Evolutionary conservation across 768 basidiomycete genomes (phyloP).

Genomic region (Lentinus tigrinus): DNA sequence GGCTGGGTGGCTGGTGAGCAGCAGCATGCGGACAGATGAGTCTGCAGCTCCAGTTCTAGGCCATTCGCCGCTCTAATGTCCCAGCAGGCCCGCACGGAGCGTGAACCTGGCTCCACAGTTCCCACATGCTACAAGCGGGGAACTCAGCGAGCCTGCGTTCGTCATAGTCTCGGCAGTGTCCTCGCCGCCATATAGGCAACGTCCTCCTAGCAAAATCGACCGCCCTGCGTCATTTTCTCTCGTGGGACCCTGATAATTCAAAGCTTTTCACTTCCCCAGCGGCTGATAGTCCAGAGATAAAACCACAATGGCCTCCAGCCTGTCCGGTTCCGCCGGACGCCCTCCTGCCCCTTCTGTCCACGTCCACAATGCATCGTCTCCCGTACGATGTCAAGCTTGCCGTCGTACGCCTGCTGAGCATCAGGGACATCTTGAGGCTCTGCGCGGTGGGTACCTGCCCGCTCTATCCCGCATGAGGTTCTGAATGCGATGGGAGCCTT

Average conservation of each 20-base stretch:
- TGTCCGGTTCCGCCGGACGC: not conserved
- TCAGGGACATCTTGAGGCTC: constrained; percentile 8
- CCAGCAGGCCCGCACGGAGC: constrained; percentile 8
- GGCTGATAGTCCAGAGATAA: constrained; percentile 17
- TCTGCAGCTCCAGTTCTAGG: constrained; percentile 4
- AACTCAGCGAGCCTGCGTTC: constrained; percentile 1
- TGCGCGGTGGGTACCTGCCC: constrained; percentile 9
- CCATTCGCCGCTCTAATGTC: constrained; percentile 1
- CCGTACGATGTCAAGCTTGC: constrained; percentile 13
- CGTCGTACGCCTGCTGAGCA: constrained; percentile 1
- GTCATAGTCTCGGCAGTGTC: constrained; percentile 17
- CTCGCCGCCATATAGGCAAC: not conserved
- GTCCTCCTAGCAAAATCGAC: not conserved
- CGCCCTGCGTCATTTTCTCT: constrained; percentile 12
- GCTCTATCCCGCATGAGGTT: not conserved
- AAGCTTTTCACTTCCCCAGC: constrained; percentile 1
- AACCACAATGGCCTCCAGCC: not conserved
- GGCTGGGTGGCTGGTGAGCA: not conserved
- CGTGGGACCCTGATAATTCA: constrained; percentile 1
- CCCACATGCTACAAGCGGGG: constrained; percentile 15
- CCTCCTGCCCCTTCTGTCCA: constrained; percentile 1
- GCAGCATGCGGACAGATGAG: not conserved
- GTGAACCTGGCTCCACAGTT: constrained; percentile 15
- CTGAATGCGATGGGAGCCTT: not conserved
- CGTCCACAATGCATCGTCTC: constrained; percentile 6